Evolutionary conservation across 805 yeast genomes (phyloP), one percentile per base, ranked within the genome.

Genomic region (Wickerhamomyces kurtzmanii): DNA sequence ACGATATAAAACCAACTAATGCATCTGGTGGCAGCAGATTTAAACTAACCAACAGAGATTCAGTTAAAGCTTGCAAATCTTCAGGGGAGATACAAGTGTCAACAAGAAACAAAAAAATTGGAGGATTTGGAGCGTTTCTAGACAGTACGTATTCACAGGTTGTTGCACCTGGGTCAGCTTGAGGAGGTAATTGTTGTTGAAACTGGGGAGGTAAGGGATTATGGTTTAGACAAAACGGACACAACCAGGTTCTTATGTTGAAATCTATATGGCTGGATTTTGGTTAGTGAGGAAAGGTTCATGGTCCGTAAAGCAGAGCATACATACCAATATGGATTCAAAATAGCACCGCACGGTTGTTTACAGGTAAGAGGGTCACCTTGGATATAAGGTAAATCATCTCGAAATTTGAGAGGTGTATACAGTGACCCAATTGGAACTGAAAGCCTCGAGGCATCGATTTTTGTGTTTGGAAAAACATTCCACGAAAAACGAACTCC

Each of bases 401-500:
- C 55, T 31, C 65, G 59, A 24, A 57, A 62, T 47, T 67, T 66
- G 35, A 75, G 49, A 1, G 83, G 83, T 6, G 78, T 74, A 43
- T 71, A 74, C 24, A 73, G 38, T 20, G 75, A 61, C 0, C 75
- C 74, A 18, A 71, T 43, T 3, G 81, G 81, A 8, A 73, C 64
- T 1, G 67, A 60, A 27, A 68, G 59, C 28, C 76, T 48, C 18
- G 62, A 57, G 28, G 69, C 67, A 26, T 71, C 75, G 23, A 62
- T 53, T 40, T 64, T 67, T n/a, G 71, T 57, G 23, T 64, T 55
- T 5, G 82, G 81, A 10, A 75, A 50, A 8, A 59, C 55, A 39
- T 71, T 74, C 79, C 83, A 76, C 7, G 79, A 59, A 43, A 72
- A 61, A 28, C 83, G 56, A 23, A 74, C 67, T 11, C 82, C 83